These are phyloP conservation scores for Blepharisma undulans DNA, from an alignment of 169 alveolate species.

Conservation along the genomic window DNA sequence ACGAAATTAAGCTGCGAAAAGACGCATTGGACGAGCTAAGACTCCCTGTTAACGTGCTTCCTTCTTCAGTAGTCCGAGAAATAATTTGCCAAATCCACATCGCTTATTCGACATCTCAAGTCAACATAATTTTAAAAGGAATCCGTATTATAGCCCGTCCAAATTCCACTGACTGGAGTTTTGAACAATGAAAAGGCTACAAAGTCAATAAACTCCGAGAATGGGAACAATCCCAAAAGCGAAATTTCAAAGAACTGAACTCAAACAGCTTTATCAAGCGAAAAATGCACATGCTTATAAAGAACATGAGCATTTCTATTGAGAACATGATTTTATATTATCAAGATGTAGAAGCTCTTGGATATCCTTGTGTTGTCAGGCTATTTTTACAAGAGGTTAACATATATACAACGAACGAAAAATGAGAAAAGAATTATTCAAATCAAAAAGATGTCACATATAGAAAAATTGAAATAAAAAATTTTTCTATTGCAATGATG, in stretches of 20 bases:
- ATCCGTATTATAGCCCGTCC: not conserved
- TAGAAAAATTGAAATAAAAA: constrained; percentile 1
- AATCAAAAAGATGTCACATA: not conserved
- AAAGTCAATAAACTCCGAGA: not conserved
- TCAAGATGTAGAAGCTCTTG: constrained; percentile 1
- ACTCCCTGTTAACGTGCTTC: constrained; percentile 16
- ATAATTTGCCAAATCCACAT: not conserved
- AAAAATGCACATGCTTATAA: not conserved
- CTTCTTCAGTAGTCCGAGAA: not conserved
- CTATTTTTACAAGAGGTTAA: not conserved
- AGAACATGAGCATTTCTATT: not conserved
- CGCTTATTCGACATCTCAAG: not conserved
- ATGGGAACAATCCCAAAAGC: constrained; percentile 15
- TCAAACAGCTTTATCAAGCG: not conserved
- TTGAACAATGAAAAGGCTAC: not conserved
- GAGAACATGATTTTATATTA: not conserved
- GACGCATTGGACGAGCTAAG: constrained; percentile 32
- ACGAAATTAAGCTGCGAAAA: not conserved
- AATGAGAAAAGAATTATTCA: not conserved
- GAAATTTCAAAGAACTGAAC: not conserved
- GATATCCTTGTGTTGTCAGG: not conserved
- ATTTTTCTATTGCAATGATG: not conserved
- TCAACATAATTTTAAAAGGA: constrained; percentile 3
- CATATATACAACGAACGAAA: not conserved
- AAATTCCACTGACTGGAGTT: not conserved